phyloP scores from a whole-genome alignment of 352 stramenopile species.

The Phytopythium mirpurense region DNA sequence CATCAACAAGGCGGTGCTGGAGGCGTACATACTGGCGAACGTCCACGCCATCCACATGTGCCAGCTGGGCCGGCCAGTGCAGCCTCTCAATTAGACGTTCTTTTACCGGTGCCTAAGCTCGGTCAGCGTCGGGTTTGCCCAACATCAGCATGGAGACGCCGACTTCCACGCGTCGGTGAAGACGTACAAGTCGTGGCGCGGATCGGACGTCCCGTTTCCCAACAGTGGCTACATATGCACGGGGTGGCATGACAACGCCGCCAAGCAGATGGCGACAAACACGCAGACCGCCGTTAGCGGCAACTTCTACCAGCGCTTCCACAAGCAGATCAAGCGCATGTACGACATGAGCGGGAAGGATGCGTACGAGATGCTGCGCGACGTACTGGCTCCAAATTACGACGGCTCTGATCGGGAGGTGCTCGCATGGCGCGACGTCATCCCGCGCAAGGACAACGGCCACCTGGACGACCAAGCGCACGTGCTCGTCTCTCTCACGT shows the following conservation, averaged over 20 bases:
- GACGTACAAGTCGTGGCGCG: constrained; percentile 6
- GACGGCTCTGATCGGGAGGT: not conserved
- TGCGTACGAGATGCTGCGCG: constrained; percentile 5
- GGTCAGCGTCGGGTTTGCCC: not conserved
- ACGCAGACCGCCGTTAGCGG: not conserved
- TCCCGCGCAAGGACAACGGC: not conserved
- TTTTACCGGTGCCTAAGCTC: constrained; percentile 3
- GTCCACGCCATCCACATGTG: constrained; percentile 8
- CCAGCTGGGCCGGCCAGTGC: not conserved
- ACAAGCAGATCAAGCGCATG: constrained; percentile 6
- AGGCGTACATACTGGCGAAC: constrained; percentile 10
- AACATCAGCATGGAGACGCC: not conserved
- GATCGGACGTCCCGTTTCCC: not conserved
- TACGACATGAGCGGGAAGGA: not conserved
- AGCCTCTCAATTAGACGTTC: not conserved
- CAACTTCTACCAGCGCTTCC: constrained; percentile 9
- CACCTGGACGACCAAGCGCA: not conserved
- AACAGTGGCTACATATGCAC: not conserved
- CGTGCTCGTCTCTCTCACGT: not conserved
- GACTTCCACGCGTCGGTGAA: constrained; percentile 2
- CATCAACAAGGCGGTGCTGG: constrained; percentile 8
- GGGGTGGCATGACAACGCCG: constrained; percentile 4
- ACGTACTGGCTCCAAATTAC: constrained; percentile 6
- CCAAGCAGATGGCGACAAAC: not conserved
- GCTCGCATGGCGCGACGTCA: not conserved